A percentile compares a stretch with the other conserved stretches of the same genome.
Evolutionary conservation across 164 flowering plant genomes (phyloP).

Genomic region (Buxus sempervirens): DNA sequence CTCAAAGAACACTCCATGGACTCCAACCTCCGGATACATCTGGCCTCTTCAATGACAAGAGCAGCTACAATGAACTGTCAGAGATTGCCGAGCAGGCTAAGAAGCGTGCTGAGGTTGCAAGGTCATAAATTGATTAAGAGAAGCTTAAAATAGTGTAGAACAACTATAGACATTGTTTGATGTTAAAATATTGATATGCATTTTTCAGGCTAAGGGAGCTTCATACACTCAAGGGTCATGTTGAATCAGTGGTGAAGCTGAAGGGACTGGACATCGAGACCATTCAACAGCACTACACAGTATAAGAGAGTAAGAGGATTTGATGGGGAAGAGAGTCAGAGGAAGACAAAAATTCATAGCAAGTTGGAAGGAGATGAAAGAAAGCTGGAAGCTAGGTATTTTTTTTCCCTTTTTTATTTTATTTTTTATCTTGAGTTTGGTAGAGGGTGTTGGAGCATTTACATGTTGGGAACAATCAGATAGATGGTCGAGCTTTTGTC

Average conservation of each 20-base stretch:
- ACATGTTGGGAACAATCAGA: not conserved
- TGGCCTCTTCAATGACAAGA: constrained; percentile 25
- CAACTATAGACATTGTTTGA: not conserved
- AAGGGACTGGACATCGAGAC: constrained; percentile 47
- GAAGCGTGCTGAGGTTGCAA: constrained; percentile 59
- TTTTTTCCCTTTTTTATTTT: not conserved
- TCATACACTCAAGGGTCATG: constrained; percentile 48
- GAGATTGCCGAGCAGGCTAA: constrained; percentile 69
- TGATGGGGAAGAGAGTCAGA: not conserved
- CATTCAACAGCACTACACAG: constrained; percentile 46
- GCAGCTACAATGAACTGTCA: constrained; percentile 35
- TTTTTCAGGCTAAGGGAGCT: constrained; percentile 45
- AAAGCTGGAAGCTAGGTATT: not conserved
- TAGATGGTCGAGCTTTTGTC: too few relatives aligned
- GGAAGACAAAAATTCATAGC: too few relatives aligned
- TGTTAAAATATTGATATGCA: not conserved
- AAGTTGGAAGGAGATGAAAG: not conserved
- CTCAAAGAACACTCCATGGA: constrained; percentile 76
- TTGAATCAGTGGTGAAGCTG: constrained; percentile 52
- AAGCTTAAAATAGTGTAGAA: too few relatives aligned
- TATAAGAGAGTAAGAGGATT: constrained; percentile 13
- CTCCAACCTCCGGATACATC: constrained; percentile 36
- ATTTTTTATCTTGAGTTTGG: not conserved
- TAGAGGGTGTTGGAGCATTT: not conserved
- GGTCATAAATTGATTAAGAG: constrained; percentile 23